Conservation (phyloP, 2,329 filamentous ascomycete species). For the Aspergillus puulaauensis region DNA sequence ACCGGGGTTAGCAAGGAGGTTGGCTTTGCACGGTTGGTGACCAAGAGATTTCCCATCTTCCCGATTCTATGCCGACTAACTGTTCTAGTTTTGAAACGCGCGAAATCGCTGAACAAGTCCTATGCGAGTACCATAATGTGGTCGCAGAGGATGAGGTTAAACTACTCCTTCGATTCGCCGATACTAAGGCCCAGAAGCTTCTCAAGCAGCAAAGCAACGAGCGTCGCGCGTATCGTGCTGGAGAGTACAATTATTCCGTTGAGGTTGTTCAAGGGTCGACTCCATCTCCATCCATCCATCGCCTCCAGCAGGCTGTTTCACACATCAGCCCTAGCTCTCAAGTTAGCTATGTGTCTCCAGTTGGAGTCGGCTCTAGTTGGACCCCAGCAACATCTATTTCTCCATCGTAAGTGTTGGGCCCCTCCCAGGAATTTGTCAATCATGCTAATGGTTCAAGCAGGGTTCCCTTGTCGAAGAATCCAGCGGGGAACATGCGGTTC, state of each 20-base stretch:
- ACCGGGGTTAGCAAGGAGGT: conserved; percentile 90
- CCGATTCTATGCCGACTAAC: conserved; percentile 12
- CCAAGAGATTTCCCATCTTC: neutral
- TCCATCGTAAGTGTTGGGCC: conserved; percentile 41
- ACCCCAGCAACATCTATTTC: conserved; percentile 51
- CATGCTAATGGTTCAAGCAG: conserved; percentile 34
- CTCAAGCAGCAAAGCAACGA: conserved; percentile 95
- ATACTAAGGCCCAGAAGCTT: conserved; percentile 94
- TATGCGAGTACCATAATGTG: conserved; percentile 79
- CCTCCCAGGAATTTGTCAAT: neutral
- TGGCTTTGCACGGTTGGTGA: conserved; percentile 81
- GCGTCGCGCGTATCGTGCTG: conserved; percentile 90
- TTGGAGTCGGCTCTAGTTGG: conserved; percentile 42
- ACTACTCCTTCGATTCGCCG: conserved; percentile 92
- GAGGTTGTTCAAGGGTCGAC: conserved; percentile 46
- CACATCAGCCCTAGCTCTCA: conserved; percentile 45
- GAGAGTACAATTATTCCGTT: conserved; percentile 75
- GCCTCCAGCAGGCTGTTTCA: conserved; percentile 39
- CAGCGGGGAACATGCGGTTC: conserved; percentile 32
- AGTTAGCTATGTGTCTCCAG: conserved; percentile 44
- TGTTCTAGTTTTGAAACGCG: conserved; percentile 76
- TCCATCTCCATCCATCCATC: conserved; percentile 44
- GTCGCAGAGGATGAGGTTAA: conserved; percentile 77
- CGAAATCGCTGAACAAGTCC: conserved; percentile 85
- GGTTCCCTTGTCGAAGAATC: conserved; percentile 40